These are phyloP conservation scores for Proliferodiscus dingleyae DNA, from an alignment of 2,329 filamentous ascomycete genomes.

Conservation along the genomic window DNA sequence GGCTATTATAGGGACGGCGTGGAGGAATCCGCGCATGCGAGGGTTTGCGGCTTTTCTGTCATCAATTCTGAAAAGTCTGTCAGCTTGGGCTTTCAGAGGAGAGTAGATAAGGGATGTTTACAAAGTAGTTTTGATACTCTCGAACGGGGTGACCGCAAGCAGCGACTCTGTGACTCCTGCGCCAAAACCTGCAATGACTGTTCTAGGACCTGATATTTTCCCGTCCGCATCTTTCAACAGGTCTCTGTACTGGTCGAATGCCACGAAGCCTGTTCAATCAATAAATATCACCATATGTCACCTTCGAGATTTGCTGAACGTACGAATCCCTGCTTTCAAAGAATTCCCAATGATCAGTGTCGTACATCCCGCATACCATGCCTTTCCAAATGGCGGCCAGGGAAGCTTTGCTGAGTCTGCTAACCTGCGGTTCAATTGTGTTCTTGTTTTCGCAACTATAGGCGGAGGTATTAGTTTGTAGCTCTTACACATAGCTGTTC, in stretches of 20 bases:
- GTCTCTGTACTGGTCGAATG: constrained; percentile 90
- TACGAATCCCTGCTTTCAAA: constrained; percentile 90
- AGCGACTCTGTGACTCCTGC: constrained; percentile 92
- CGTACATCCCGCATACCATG: constrained; percentile 98
- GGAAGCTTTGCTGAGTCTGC: constrained; percentile 80
- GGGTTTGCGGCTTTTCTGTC: constrained; percentile 84
- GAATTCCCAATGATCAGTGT: constrained; percentile 96
- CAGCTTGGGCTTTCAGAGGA: neutral
- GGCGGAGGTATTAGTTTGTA: neutral
- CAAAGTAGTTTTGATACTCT: constrained; percentile 97
- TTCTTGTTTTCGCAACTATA: constrained; percentile 79
- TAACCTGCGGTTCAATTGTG: constrained; percentile 84
- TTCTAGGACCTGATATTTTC: constrained; percentile 83
- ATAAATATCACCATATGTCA: constrained; percentile 2
- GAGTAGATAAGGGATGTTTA: constrained; percentile 31
- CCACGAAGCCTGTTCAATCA: constrained; percentile 66
- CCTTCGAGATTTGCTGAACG: constrained; percentile 31
- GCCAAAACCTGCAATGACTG: constrained; percentile 89
- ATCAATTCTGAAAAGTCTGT: constrained; percentile 63
- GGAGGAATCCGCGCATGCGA: constrained; percentile 84
- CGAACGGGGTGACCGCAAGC: constrained; percentile 90
- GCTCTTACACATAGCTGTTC: neutral
- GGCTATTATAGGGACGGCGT: constrained; percentile 82
- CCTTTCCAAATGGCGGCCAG: constrained; percentile 86
- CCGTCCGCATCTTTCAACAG: constrained; percentile 78